Evolutionary conservation across 2,329 filamentous ascomycete genomes (phyloP).

Genomic region (Aulographum hederae): DNA sequence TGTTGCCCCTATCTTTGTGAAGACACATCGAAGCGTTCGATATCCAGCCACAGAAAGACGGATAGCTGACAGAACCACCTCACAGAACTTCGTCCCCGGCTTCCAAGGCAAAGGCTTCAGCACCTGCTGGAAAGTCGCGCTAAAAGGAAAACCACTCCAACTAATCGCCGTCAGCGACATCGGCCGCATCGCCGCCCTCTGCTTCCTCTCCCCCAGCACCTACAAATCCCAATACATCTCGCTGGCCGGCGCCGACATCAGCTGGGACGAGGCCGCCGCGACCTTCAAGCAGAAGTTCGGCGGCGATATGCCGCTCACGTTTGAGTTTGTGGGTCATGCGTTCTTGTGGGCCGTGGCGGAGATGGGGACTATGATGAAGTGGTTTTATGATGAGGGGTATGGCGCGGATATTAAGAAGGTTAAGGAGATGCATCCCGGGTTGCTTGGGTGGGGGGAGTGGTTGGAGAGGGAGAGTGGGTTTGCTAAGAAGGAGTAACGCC

Average conservation of each 20-base stretch:
- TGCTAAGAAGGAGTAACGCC: too few relatives aligned
- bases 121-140: constrained; percentile 21
- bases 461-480: constrained; percentile 13
- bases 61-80: constrained; percentile 24
- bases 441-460: constrained; percentile 31
- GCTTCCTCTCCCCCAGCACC: constrained; percentile 24
- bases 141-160: constrained; percentile 22
- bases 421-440: constrained; percentile 22
- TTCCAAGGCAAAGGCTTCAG: constrained; percentile 31
- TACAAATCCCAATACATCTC: constrained; percentile 27
- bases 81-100: constrained; percentile 26
- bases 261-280: constrained; percentile 23
- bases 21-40: too few relatives aligned
- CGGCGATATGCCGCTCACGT: constrained; percentile 23
- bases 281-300: constrained; percentile 30
- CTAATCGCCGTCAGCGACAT: constrained; percentile 28
- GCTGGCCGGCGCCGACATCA: constrained; percentile 34
- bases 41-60: too few relatives aligned
- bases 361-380: constrained; percentile 24
- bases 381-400: constrained; percentile 5
- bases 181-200: constrained; percentile 30
- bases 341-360: constrained; percentile 26
- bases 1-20: not conserved
- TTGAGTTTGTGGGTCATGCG: constrained; percentile 18
- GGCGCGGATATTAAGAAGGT: constrained; percentile 23